Conservation (phyloP, 2,329 filamentous ascomycete species). For the Aciculosporium take region DNA sequence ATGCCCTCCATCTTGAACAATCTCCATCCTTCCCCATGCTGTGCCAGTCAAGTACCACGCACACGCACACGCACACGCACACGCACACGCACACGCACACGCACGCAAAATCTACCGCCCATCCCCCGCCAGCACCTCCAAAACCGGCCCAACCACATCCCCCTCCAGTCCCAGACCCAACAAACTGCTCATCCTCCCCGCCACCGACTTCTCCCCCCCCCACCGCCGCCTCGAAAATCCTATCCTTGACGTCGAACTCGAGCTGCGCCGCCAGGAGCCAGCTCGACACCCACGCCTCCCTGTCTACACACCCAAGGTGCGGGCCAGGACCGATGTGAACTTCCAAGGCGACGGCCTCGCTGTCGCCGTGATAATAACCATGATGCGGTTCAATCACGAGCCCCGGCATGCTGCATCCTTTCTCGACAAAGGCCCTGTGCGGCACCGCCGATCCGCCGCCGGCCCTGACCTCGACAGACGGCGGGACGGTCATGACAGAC, state of each 20-base stretch:
- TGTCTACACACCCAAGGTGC: neutral
- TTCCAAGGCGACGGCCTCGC: neutral
- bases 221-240: neutral
- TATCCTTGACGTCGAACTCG: conserved; percentile 3
- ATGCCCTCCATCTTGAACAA: too few relatives aligned
- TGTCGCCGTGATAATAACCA: too few relatives aligned
- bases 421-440: neutral
- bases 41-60: too few relatives aligned
- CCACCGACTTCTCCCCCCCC: neutral
- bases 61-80: too few relatives aligned
- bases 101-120: conserved; percentile 1
- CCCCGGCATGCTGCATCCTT: neutral
- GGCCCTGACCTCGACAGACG: neutral
- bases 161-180: conserved; percentile 3
- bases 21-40: too few relatives aligned
- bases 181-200: conserved; percentile 1
- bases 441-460: neutral
- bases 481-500: neutral
- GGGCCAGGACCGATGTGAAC: conserved; percentile 2
- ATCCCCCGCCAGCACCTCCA: conserved; percentile 4
- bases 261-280: conserved; percentile 4
- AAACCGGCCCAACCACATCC: conserved; percentile 1
- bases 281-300: neutral
- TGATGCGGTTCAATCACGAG: neutral
- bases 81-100: too few relatives aligned